These are phyloP conservation scores for Monosporascus sp. DNA, from an alignment of 2,329 filamentous ascomycete species.

Conservation along the genomic window DNA sequence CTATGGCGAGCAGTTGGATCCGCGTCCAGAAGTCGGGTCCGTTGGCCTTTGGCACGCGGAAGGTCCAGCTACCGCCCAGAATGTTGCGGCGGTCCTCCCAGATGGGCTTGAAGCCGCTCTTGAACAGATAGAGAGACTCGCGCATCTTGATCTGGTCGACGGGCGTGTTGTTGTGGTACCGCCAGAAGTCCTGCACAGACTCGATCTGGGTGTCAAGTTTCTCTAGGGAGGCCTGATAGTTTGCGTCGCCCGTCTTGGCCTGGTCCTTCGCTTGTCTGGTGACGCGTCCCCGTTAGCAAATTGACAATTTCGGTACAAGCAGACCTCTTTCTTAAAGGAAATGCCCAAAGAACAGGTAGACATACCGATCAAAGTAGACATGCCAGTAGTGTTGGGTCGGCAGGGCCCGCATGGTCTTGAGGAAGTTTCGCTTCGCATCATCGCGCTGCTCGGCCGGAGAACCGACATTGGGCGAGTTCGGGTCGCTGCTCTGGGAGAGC, in stretches of 20 bases:
- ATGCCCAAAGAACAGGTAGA: neutral
- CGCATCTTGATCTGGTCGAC: constrained; percentile 71
- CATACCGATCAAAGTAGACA: constrained; percentile 61
- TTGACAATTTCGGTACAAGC: too few species aligned
- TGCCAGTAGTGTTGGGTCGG: constrained; percentile 78
- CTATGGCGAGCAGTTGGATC: constrained; percentile 76
- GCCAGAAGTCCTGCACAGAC: constrained; percentile 80
- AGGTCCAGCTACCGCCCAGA: constrained; percentile 85
- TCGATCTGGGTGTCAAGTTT: constrained; percentile 63
- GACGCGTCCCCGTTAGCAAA: neutral
- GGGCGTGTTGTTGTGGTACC: constrained; percentile 76
- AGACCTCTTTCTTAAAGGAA: neutral
- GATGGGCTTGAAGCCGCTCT: constrained; percentile 68
- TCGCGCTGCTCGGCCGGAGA: constrained; percentile 71
- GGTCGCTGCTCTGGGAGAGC: constrained; percentile 53
- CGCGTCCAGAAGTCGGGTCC: constrained; percentile 75
- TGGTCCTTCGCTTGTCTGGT: constrained; percentile 40
- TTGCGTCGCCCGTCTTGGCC: constrained; percentile 32
- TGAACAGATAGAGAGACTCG: constrained; percentile 76
- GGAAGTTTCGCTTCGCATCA: constrained; percentile 77
- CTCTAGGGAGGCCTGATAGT: constrained; percentile 53
- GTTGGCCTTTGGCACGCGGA: constrained; percentile 74
- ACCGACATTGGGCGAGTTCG: constrained; percentile 54
- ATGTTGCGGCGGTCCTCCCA: constrained; percentile 87
- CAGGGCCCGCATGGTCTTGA: constrained; percentile 66